Percentiles rank a stretch among this genome's conserved stretches.
Evolutionary conservation across 257 asterid species (phyloP).

Genomic region (Sherardia arvensis): DNA sequence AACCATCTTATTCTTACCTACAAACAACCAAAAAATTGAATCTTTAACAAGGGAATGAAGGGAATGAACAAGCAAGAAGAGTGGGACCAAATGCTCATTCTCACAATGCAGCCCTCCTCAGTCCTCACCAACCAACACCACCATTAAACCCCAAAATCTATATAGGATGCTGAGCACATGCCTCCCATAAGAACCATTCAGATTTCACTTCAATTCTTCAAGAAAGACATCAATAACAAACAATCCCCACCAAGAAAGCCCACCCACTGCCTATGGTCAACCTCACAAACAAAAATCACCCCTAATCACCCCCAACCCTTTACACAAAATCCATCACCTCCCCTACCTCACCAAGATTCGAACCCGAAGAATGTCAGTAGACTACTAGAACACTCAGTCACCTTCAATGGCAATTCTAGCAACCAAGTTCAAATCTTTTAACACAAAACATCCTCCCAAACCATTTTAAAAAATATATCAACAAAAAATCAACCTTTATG

Average conservation of each 20-base stretch:
- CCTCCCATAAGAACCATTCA: slow-evolving; percentile 29
- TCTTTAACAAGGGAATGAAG: slow-evolving; percentile 10
- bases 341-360: too few species aligned
- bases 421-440: slow-evolving; percentile 7
- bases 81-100: slow-evolving; percentile 37
- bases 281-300: slow-evolving; percentile 4
- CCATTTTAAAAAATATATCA: not conserved
- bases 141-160: slow-evolving; percentile 33
- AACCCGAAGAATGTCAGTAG: not conserved
- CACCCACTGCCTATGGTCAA: slow-evolving; percentile 9
- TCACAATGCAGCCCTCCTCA: slow-evolving; percentile 45
- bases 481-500: slow-evolving; percentile 2
- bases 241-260: slow-evolving; percentile 12
- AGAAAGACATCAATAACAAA: slow-evolving; percentile 21
- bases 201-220: slow-evolving; percentile 21
- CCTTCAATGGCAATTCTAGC: not conserved
- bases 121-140: slow-evolving; percentile 44
- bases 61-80: slow-evolving; percentile 17
- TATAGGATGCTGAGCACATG: slow-evolving; percentile 34
- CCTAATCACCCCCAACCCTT: not conserved
- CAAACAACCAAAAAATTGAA: not conserved
- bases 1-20: slow-evolving; percentile 7
- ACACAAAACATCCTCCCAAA: slow-evolving; percentile 1
- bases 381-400: not conserved
- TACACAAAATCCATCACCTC: not conserved